phyloP scores from a whole-genome alignment of 495 filamentous ascomycete species.

The Cladorrhinum samala region DNA sequence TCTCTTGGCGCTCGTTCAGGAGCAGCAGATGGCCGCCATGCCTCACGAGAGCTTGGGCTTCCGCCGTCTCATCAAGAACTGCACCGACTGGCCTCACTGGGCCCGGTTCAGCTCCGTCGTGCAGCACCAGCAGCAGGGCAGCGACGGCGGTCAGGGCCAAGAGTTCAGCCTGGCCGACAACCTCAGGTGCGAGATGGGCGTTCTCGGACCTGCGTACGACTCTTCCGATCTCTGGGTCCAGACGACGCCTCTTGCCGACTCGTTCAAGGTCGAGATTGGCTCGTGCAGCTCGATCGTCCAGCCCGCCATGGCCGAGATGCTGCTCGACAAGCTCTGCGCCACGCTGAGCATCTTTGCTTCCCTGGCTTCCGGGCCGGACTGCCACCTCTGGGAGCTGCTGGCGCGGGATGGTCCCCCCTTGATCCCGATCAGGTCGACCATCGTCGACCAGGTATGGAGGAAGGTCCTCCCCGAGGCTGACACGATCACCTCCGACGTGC shows the following conservation, averaged over 20 bases:
- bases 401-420: slow-evolving; percentile 1
- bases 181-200: slow-evolving; percentile 8
- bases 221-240: slow-evolving; percentile 8
- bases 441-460: slow-evolving; percentile 7
- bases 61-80: slow-evolving; percentile 27
- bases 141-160: slow-evolving; percentile 4
- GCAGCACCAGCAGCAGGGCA: slow-evolving; percentile 24
- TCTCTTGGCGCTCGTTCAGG: slow-evolving; percentile 24
- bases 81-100: slow-evolving; percentile 32
- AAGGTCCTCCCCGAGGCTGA: slow-evolving; percentile 5
- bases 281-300: slow-evolving; percentile 7
- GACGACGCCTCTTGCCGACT: slow-evolving; percentile 5
- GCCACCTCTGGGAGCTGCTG: slow-evolving; percentile 5
- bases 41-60: slow-evolving; percentile 28
- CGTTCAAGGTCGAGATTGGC: slow-evolving; percentile 10
- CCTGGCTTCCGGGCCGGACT: not conserved
- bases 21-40: slow-evolving; percentile 26
- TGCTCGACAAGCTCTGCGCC: slow-evolving; percentile 7
- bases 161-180: slow-evolving; percentile 5
- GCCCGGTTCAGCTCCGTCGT: slow-evolving; percentile 29
- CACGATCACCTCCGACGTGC: not conserved
- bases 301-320: slow-evolving; percentile 7
- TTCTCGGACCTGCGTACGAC: slow-evolving; percentile 8
- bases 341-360: slow-evolving; percentile 6
- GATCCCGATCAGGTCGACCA: slow-evolving; percentile 6